Evolutionary conservation across 2,329 filamentous ascomycete genomes (phyloP).

Genomic region (Stagonosporopsis cucurbitacearum): DNA sequence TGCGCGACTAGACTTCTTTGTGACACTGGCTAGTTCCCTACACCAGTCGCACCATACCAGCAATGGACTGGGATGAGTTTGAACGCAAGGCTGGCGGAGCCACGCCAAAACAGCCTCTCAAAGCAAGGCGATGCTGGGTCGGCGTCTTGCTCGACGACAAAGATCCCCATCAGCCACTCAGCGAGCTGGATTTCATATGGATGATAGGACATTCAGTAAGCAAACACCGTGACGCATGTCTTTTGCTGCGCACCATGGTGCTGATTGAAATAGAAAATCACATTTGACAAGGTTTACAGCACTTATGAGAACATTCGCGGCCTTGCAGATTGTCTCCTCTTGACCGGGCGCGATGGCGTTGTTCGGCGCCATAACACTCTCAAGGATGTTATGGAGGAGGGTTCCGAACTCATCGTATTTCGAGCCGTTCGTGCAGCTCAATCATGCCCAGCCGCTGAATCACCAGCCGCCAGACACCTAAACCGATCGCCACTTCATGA

Average conservation of each 20-base stretch:
- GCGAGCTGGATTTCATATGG: constrained; percentile 45
- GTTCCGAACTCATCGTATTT: neutral
- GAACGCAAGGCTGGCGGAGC: constrained; percentile 25
- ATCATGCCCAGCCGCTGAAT: neutral
- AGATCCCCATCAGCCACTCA: constrained; percentile 14
- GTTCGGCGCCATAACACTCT: neutral
- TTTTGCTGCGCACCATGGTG: neutral
- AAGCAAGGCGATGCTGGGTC: constrained; percentile 40
- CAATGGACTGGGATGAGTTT: constrained; percentile 33
- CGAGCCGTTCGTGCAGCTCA: neutral
- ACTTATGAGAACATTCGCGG: constrained; percentile 21
- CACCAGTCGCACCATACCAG: neutral
- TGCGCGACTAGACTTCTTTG: neutral
- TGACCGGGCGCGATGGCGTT: constrained; percentile 24
- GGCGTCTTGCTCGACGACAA: constrained; percentile 41
- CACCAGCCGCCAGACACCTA: neutral
- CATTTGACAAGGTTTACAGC: constrained; percentile 25
- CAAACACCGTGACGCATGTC: neutral
- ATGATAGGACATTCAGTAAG: constrained; percentile 44
- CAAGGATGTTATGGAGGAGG: constrained; percentile 1
- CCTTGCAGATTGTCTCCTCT: constrained; percentile 17
- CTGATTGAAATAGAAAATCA: constrained; percentile 27
- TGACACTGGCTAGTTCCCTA: neutral
- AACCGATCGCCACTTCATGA: neutral
- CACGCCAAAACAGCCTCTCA: constrained; percentile 26